Percentiles rank a stretch among this genome's conserved stretches.
Conservation (phyloP, 805 yeast genomes). For the Alloascoidea hylecoeti region DNA sequence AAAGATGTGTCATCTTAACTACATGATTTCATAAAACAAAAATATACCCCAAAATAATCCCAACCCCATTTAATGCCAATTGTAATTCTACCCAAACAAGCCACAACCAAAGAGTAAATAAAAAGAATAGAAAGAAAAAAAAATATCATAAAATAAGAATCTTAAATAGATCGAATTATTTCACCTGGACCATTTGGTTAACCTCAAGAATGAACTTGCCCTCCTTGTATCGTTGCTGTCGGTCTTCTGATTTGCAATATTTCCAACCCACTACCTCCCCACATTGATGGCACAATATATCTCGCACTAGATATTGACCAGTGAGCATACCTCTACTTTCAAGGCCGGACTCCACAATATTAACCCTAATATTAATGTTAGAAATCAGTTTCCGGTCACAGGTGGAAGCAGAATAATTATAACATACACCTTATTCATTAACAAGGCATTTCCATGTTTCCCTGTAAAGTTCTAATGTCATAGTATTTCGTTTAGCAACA, state of each 20-base stretch:
- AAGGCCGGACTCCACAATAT: conserved; percentile 15
- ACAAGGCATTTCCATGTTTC: conserved; percentile 29
- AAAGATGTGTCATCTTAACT: too few relatives aligned
- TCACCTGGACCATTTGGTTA: background rate
- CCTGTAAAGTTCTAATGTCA: conserved; percentile 24
- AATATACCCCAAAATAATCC: background rate
- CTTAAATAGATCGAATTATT: background rate
- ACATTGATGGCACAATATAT: conserved; percentile 33
- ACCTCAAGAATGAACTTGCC: conserved; percentile 30
- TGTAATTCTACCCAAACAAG: background rate
- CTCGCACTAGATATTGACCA: conserved; percentile 31
- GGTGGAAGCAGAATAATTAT: background rate
- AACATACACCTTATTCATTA: conserved; percentile 22
- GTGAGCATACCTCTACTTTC: conserved; percentile 30
- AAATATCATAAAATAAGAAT: background rate
- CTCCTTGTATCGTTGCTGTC: conserved; percentile 30
- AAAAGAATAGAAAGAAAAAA: background rate
- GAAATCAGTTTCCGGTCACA: conserved; percentile 9
- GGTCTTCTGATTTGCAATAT: conserved; percentile 24
- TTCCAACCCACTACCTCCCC: conserved; percentile 35
- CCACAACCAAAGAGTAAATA: background rate
- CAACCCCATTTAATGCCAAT: background rate
- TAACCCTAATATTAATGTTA: conserved; percentile 13
- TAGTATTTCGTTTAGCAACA: conserved; percentile 6
- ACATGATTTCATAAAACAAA: too few relatives aligned